Evolutionary conservation across 306 rosid genomes (phyloP), one percentile per base, ranked within the genome.

Genomic region (Oemleria cerasiformis): DNA sequence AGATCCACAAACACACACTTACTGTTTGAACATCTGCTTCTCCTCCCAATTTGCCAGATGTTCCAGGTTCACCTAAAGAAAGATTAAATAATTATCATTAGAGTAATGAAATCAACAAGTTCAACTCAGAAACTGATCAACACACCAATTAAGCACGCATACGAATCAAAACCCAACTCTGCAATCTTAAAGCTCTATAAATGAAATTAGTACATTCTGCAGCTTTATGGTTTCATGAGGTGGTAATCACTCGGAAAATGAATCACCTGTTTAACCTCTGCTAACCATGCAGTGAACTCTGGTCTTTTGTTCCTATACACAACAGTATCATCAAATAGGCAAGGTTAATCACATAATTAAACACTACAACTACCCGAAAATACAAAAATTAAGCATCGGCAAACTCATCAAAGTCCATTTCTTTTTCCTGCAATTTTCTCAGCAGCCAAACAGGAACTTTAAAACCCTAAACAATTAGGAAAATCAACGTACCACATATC

Each of bases 261-360:
- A 76, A 60, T 68, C 65, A 94, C 99, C 95, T 87, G 87, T 80
- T 91, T 94, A 10, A 94, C 90, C 86, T 94, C 99, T 21, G 84
- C 75, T 80, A 94, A 85, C 99, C 97, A 94, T 42, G 99, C 99
- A 79, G 97, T 91, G 83, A 94, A 94, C 79, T 94, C 96, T 9
- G 97, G 99, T 64, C 99, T 91, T 73, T 94, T 94, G 77, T 64
- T 94, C 99, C 99, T 94, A 79, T 38, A 81, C 69, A 30, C 17
- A 59, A 82, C 45, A 63, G 66, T 61, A 45, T 67, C 54, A 73
- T 78, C 75, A 63, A 68, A 67, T 70, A 9, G 11, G 16, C 55
- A 15, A 1, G 39, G 20, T 7, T 42, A 48, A 4, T 8, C 14
- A 25, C 12, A 19, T 67, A 15, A n/a, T 64, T 10, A 44, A 21